A percentile compares a stretch with the other conserved stretches of the same genome.
phyloP scores from a whole-genome alignment of 2,329 filamentous ascomycete genomes.

The Gnomoniopsis sp. region DNA sequence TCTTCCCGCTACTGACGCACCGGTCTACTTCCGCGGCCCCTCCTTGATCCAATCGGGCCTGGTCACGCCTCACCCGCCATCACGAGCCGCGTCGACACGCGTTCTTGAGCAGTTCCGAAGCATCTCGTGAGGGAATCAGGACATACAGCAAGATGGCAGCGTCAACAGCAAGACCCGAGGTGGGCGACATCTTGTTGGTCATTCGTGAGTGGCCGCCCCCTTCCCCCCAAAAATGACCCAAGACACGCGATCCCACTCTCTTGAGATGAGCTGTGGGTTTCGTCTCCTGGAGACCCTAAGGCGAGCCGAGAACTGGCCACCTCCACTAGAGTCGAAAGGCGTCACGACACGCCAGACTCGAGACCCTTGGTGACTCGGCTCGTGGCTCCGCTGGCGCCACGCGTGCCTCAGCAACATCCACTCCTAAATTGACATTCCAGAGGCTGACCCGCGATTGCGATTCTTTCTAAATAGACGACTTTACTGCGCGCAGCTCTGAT shows the following conservation, averaged over 20 bases:
- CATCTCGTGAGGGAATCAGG: background rate
- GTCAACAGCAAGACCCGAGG: slow-evolving; percentile 49
- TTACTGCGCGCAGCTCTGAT: slow-evolving; percentile 85
- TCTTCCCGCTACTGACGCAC: slow-evolving; percentile 15
- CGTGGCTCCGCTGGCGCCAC: background rate
- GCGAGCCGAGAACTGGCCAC: slow-evolving; percentile 12
- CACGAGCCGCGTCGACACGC: background rate
- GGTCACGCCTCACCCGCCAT: background rate
- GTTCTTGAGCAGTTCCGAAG: background rate
- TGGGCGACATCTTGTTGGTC: slow-evolving; percentile 66
- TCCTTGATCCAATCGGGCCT: slow-evolving; percentile 5
- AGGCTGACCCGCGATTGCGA: slow-evolving; percentile 11
- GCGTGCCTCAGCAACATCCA: background rate
- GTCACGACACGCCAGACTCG: background rate
- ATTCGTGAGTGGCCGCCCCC: slow-evolving; percentile 57
- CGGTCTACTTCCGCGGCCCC: slow-evolving; percentile 14
- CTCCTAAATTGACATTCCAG: background rate
- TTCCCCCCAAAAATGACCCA: background rate
- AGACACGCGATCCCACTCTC: slow-evolving; percentile 12
- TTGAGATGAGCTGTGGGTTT: slow-evolving; percentile 19
- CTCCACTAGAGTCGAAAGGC: background rate
- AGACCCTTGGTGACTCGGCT: background rate
- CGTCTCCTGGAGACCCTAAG: slow-evolving; percentile 11
- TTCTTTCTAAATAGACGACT: slow-evolving; percentile 65
- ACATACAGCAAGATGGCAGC: slow-evolving; percentile 23